Percentiles rank a stretch among this genome's conserved stretches.
Conservation (phyloP, 345 rosid genomes). For the Odontarrhena argentea region DNA sequence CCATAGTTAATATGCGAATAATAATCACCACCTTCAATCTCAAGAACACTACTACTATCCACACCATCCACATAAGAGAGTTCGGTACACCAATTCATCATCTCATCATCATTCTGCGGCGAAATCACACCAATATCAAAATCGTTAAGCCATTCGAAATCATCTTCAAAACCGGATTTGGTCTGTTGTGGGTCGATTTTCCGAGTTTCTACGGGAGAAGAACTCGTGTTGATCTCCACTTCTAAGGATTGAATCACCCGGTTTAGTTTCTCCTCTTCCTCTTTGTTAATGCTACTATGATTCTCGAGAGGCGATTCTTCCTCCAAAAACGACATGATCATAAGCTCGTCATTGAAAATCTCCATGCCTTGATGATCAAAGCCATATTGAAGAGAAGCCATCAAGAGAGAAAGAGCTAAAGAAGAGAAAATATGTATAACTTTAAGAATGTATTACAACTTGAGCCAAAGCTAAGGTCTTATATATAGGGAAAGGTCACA, state of each 20-base stretch:
- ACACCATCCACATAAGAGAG: slow-evolving; percentile 41
- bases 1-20: slow-evolving; percentile 44
- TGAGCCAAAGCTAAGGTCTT: slow-evolving; percentile 27
- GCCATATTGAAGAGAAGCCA: slow-evolving; percentile 41
- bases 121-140: slow-evolving; percentile 44
- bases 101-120: slow-evolving; percentile 46
- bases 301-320: slow-evolving; percentile 48
- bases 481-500: slow-evolving; percentile 29
- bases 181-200: slow-evolving; percentile 21
- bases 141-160: slow-evolving; percentile 33
- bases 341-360: slow-evolving; percentile 36
- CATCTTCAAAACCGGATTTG: slow-evolving; percentile 13
- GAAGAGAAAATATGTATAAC: slow-evolving; percentile 12
- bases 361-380: slow-evolving; percentile 35
- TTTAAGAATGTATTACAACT: slow-evolving; percentile 18
- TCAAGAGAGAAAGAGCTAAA: slow-evolving; percentile 3
- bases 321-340: slow-evolving; percentile 45
- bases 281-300: slow-evolving; percentile 29
- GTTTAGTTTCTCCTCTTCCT: slow-evolving; percentile 49
- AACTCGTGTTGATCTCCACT: slow-evolving; percentile 50
- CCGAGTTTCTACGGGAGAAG: slow-evolving; percentile 12
- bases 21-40: slow-evolving; percentile 41
- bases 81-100: slow-evolving; percentile 52
- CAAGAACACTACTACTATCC: slow-evolving; percentile 35
- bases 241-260: slow-evolving; percentile 53